These are phyloP conservation scores for Globisporangium rhizosaccharum DNA, from an alignment of 352 stramenopile species.

Conservation along the genomic window DNA sequence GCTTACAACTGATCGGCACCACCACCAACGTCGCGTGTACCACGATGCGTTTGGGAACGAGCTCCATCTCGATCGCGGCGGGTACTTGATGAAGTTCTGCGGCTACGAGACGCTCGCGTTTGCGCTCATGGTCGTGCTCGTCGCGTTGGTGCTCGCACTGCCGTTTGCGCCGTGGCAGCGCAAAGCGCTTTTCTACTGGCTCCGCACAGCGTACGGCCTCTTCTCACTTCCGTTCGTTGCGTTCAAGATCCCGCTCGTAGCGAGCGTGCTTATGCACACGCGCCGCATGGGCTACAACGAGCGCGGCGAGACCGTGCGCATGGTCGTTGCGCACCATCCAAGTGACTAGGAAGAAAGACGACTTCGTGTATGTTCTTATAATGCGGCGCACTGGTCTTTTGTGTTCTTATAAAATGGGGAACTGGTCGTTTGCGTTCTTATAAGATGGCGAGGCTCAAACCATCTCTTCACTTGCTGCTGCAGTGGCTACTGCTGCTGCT, in stretches of 20 bases:
- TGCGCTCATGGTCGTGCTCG: slow-evolving; percentile 58
- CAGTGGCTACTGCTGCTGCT: slow-evolving; percentile 15
- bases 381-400: not conserved
- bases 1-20: not conserved
- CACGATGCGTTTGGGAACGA: slow-evolving; percentile 80
- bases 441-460: slow-evolving; percentile 20
- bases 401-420: not conserved
- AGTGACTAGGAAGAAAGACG: not conserved
- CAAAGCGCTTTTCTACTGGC: slow-evolving; percentile 83
- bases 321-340: slow-evolving; percentile 16
- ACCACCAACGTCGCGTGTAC: slow-evolving; percentile 31
- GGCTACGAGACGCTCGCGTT: slow-evolving; percentile 84
- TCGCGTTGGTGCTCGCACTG: slow-evolving; percentile 53
- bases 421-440: not conserved
- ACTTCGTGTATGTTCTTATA: too few species aligned
- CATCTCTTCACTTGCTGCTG: slow-evolving; percentile 23
- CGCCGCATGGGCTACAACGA: slow-evolving; percentile 83
- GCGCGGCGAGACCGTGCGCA: slow-evolving; percentile 62
- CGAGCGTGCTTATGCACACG: slow-evolving; percentile 81
- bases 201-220: slow-evolving; percentile 79
- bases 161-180: slow-evolving; percentile 75
- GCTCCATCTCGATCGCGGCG: slow-evolving; percentile 70
- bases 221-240: slow-evolving; percentile 84
- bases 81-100: slow-evolving; percentile 85
- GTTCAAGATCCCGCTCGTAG: slow-evolving; percentile 84